Evolutionary conservation across 208 protist species (phyloP).

Genomic region (Trypanosoma platydactyli): DNA sequence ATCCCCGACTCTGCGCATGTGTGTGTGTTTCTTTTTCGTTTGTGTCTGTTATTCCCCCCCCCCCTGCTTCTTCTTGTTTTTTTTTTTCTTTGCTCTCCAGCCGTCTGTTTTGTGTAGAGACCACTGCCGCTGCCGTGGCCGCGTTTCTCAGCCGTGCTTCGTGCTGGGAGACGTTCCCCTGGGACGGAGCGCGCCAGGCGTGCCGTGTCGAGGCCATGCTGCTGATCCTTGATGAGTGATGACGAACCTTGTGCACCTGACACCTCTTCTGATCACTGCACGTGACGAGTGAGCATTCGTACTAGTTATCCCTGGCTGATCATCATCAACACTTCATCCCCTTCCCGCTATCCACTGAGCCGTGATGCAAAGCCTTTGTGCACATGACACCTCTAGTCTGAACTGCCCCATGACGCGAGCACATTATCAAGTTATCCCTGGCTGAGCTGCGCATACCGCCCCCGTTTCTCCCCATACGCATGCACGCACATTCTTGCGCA

Average conservation of each 20-base stretch:
- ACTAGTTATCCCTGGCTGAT: constrained; percentile 5
- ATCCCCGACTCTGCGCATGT: no score
- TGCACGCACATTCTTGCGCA: not conserved
- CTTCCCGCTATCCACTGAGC: not conserved
- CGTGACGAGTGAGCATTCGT: constrained; percentile 2
- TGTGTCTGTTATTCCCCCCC: no score
- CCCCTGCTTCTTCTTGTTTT: no score
- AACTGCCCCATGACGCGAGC: constrained; percentile 1
- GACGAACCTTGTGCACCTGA: not conserved
- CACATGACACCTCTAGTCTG: constrained; percentile 27
- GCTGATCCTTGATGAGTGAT: not conserved
- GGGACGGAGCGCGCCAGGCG: not conserved
- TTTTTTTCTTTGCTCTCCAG: no score
- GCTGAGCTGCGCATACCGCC: not conserved
- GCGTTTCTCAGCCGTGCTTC: no score
- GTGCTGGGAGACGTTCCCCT: no score
- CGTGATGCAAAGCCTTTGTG: constrained; percentile 17
- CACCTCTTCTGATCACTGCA: not conserved
- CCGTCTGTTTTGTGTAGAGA: no score
- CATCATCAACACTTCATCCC: not conserved
- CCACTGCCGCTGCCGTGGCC: not conserved
- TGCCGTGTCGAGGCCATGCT: not conserved
- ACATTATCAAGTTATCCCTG: constrained; percentile 5
- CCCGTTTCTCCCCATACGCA: not conserved
- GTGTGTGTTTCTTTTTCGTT: no score